Percentiles rank a stretch among this genome's conserved stretches.
phyloP scores from a whole-genome alignment of 352 stramenopile species.

The Phytophthora megakarya region DNA sequence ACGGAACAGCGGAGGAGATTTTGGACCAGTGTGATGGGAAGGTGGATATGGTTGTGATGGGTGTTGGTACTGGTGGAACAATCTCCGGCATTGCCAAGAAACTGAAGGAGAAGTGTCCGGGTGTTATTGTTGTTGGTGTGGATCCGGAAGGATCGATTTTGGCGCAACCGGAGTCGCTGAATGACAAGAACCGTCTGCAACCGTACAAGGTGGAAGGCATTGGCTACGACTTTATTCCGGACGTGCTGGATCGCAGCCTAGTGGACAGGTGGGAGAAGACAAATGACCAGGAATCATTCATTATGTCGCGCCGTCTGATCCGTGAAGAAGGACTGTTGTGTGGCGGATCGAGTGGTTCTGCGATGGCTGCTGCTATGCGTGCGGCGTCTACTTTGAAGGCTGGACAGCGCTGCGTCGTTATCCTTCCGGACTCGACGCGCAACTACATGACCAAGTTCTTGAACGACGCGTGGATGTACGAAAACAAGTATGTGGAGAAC shows the following conservation, averaged over 20 bases:
- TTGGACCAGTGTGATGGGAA: conserved; percentile 91
- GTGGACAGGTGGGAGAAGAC: conserved; percentile 96
- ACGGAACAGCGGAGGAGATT: conserved; percentile 95
- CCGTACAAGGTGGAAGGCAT: conserved; percentile 96
- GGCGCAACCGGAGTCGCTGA: conserved; percentile 89
- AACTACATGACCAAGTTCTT: conserved; percentile 99
- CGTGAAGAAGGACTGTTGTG: conserved; percentile 95
- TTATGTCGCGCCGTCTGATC: conserved; percentile 95
- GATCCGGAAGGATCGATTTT: conserved; percentile 94
- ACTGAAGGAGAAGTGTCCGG: conserved; percentile 91
- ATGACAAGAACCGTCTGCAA: conserved; percentile 90
- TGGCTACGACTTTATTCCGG: conserved; percentile 97
- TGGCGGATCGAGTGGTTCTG: conserved; percentile 92
- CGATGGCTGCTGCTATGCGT: conserved; percentile 81
- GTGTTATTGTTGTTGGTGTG: conserved; percentile 87
- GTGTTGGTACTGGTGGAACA: conserved; percentile 94
- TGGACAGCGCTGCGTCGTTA: conserved; percentile 93
- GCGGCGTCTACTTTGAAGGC: conserved; percentile 77
- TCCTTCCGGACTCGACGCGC: conserved; percentile 94
- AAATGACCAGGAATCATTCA: conserved; percentile 93
- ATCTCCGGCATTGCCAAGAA: conserved; percentile 94
- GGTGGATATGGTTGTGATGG: conserved; percentile 95
- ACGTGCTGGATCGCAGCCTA: conserved; percentile 91
- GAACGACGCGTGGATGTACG: conserved; percentile 94
- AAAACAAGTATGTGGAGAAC: conserved; percentile 74